These are phyloP conservation scores for Lavandula angustifolia DNA, from an alignment of 257 asterid genomes.

Conservation along the genomic window DNA sequence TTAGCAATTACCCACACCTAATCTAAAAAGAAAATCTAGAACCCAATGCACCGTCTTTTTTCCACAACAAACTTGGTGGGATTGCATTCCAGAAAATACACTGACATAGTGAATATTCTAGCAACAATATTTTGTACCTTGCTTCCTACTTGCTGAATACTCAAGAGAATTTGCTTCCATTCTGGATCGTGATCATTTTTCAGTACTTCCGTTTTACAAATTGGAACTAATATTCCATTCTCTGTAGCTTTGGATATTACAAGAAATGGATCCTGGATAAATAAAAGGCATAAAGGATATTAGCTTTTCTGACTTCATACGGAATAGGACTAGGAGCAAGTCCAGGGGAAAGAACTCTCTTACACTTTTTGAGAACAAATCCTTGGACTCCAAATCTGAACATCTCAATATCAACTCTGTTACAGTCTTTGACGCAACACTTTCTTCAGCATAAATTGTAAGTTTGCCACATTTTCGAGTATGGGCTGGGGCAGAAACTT, in stretches of 20 bases:
- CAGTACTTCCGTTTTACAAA: slow-evolving; percentile 96
- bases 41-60: slow-evolving; percentile 25
- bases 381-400: slow-evolving; percentile 86
- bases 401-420: slow-evolving; percentile 81
- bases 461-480: slow-evolving; percentile 64
- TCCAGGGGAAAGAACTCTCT: slow-evolving; percentile 29
- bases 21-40: slow-evolving; percentile 21
- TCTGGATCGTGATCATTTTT: slow-evolving; percentile 76
- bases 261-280: slow-evolving; percentile 92
- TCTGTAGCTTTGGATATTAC: slow-evolving; percentile 77
- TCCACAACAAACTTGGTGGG: slow-evolving; percentile 13
- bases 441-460: slow-evolving; percentile 80
- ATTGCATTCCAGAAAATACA: slow-evolving; percentile 26
- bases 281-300: slow-evolving; percentile 31
- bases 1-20: slow-evolving; percentile 17
- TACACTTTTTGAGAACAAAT: slow-evolving; percentile 95
- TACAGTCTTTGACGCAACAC: slow-evolving; percentile 73
- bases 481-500: slow-evolving; percentile 47
- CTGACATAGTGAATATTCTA: slow-evolving; percentile 24
- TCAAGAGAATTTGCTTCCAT: slow-evolving; percentile 77
- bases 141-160: slow-evolving; percentile 94
- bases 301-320: slow-evolving; percentile 35
- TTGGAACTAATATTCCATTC: slow-evolving; percentile 66
- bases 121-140: slow-evolving; percentile 57
- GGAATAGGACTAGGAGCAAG: slow-evolving; percentile 13